Evolutionary conservation across 2,329 filamentous ascomycete species (phyloP), one percentile per base, ranked within the genome.

Genomic region (Fusarium sambucinum): DNA sequence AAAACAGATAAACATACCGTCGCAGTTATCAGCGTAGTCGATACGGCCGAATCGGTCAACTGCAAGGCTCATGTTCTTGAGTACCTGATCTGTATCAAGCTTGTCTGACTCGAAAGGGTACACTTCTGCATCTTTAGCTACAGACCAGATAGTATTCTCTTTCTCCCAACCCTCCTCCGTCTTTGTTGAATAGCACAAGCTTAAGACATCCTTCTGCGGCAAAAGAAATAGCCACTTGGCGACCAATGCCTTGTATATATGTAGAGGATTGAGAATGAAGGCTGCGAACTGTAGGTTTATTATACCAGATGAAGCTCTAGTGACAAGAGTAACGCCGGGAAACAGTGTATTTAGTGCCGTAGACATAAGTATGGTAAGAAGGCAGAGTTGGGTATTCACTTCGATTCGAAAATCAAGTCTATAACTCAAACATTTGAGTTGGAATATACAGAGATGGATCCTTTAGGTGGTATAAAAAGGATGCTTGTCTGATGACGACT

Each of bases 121-220:
- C 10, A 69, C 58, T 14, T 69, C 58, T 42, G 55, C 42, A 23
- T 63, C 45, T n/a, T 50, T 33, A 2, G 41, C 42, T 17, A 30
- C 29, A 7, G 32, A 37, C 30, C 48, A 37, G 42, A 71, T 56
- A 6, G 44, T 21, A n/a, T 37, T 51, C 16, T 27, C 82, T 82
- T 38, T 78, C 77, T 6, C 66, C 66, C 1, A 80, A 71, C 6
- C 74, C 78, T 8, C 66, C 51, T 6, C 59, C 58, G 55, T 81
- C 77, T 17, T 73, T 75, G 54, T 83, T 83, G 11, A 80, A 76
- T 12, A 84, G 76, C 14, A 77, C 77, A 51, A 85, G 78, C 38
- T 76, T 77, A 8, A 63, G 69, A 64, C 82, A 84, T 45, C 82
- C 82, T 71, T 83, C 81, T 11, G 67, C 71, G 3, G 79, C 81